Conservation (phyloP, 2,329 filamentous ascomycete species). For the Penicillium glabrum region DNA sequence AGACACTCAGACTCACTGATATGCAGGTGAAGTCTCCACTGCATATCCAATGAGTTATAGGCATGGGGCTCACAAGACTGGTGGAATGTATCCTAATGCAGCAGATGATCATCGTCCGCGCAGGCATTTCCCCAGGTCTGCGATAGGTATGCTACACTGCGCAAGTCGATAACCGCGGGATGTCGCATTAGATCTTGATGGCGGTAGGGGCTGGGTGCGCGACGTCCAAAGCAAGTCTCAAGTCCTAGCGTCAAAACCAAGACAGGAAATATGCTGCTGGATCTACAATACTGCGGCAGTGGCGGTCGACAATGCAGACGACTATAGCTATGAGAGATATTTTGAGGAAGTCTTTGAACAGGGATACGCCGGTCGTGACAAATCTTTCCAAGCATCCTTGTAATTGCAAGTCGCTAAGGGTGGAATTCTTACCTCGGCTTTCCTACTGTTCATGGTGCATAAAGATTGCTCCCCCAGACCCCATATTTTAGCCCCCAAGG, state of each 20-base stretch:
- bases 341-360: not conserved
- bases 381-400: not conserved
- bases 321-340: not conserved
- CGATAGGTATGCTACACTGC: not conserved
- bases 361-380: not conserved
- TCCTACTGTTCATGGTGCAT: not conserved
- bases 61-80: constrained; percentile 14
- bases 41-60: constrained; percentile 8
- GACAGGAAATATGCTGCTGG: not conserved
- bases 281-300: constrained; percentile 4
- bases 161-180: not conserved
- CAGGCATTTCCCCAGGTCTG: not conserved
- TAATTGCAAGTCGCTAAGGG: not conserved
- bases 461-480: not conserved
- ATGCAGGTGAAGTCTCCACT: constrained; percentile 8
- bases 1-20: constrained; percentile 1
- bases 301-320: constrained; percentile 1
- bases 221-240: not conserved
- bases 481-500: not conserved
- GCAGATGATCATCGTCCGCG: not conserved
- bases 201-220: not conserved
- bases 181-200: not conserved
- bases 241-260: constrained; percentile 8
- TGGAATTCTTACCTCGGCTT: not conserved
- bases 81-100: constrained; percentile 12